A percentile compares a stretch with the other conserved stretches of the same genome.
phyloP scores from a whole-genome alignment of 2,329 filamentous ascomycete genomes.

The Rutstroemia sp. region DNA sequence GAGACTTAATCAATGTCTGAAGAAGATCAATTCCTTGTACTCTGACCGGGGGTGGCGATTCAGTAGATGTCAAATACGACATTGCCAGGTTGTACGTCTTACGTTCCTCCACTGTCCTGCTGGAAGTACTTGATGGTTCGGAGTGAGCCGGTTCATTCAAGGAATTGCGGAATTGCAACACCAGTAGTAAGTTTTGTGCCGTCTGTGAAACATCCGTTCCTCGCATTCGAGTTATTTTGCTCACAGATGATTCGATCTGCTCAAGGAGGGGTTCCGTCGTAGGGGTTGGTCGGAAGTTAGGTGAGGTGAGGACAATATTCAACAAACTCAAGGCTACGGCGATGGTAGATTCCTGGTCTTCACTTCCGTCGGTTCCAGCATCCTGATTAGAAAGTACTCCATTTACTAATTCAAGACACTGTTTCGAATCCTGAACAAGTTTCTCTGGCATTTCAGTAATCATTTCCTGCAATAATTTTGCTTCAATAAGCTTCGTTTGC shows the following conservation, averaged over 20 bases:
- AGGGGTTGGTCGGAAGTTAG: constrained; percentile 45
- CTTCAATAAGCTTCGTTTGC: constrained; percentile 44
- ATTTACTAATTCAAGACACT: constrained; percentile 56
- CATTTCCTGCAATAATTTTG: constrained; percentile 57
- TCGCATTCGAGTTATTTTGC: constrained; percentile 37
- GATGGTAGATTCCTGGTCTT: constrained; percentile 39
- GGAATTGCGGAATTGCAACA: constrained; percentile 49
- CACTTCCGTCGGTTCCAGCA: constrained; percentile 30
- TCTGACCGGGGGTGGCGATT: constrained; percentile 59
- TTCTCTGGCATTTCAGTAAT: constrained; percentile 56
- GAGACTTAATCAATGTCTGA: constrained; percentile 45
- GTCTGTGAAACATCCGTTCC: constrained; percentile 39
- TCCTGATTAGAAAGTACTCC: constrained; percentile 43
- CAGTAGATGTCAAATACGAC: constrained; percentile 53
- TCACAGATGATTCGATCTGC: too few relatives aligned
- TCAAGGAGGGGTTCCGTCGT: constrained; percentile 33
- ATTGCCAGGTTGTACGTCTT: constrained; percentile 56
- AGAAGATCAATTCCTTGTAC: constrained; percentile 57
- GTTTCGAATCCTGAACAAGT: constrained; percentile 54
- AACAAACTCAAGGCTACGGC: constrained; percentile 52
- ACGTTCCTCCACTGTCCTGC: constrained; percentile 48
- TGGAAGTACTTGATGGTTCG: constrained; percentile 28
- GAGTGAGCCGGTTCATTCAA: constrained; percentile 34
- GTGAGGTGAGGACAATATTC: constrained; percentile 51
- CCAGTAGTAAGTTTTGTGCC: constrained; percentile 46